Evolutionary conservation across 2,329 filamentous ascomycete genomes (phyloP).

Genomic region (Exophiala sideris): DNA sequence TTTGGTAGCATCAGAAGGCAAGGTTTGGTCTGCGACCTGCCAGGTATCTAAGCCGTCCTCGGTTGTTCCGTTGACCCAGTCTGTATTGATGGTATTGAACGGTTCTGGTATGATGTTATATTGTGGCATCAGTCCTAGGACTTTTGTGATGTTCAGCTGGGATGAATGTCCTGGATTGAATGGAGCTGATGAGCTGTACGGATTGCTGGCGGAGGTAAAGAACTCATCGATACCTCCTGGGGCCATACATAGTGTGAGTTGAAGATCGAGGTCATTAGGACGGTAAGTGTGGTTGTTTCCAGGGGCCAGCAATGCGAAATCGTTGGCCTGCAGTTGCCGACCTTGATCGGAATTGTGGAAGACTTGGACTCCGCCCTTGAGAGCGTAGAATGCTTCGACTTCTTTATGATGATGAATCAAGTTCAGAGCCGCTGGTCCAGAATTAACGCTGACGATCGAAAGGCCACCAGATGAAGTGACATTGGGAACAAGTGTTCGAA

Average conservation of each 20-base stretch:
- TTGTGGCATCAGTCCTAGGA: conserved; percentile 17
- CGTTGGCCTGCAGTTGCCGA: conserved; percentile 19
- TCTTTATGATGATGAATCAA: conserved; percentile 22
- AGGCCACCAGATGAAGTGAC: conserved; percentile 16
- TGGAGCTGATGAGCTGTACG: conserved; percentile 17
- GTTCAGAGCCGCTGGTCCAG: conserved; percentile 17
- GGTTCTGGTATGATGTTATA: conserved; percentile 20
- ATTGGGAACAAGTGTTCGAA: conserved; percentile 22
- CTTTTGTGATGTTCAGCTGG: conserved; percentile 22
- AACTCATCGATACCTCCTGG: conserved; percentile 22
- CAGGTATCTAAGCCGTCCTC: conserved; percentile 20
- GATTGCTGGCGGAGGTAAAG: conserved; percentile 13
- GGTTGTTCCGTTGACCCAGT: conserved; percentile 23
- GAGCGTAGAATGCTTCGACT: conserved; percentile 22
- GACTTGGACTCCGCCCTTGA: conserved; percentile 23
- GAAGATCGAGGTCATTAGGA: conserved; percentile 20
- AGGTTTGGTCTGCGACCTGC: conserved; percentile 18
- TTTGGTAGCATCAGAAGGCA: conserved; percentile 10
- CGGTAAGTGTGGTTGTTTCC: conserved; percentile 26
- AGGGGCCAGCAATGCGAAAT: conserved; percentile 21
- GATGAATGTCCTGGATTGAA: conserved; percentile 17
- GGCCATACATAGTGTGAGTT: conserved; percentile 17
- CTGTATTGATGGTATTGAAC: conserved; percentile 20
- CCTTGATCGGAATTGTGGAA: conserved; percentile 23
- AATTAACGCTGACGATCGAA: conserved; percentile 19